Evolutionary conservation across 805 yeast species (phyloP), one percentile per base, ranked within the genome.

Genomic region (Brettanomyces anomalus): DNA sequence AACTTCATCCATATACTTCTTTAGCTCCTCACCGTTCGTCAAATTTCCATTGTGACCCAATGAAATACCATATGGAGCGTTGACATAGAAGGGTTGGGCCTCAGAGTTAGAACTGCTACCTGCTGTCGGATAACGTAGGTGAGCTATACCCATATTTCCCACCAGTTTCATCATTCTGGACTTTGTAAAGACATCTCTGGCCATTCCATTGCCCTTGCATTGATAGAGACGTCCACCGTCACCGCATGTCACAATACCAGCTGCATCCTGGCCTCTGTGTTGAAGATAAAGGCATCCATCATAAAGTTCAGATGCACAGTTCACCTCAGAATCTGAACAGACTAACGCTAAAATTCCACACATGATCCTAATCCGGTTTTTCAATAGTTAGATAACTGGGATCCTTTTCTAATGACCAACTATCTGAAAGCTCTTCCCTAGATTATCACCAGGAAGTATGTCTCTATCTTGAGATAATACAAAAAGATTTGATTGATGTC

Each of bases 141-240:
- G 98, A 28, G 89, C 90, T 51, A 93, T 77, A 48, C 98, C 98
- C 90, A 90, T 85, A 57, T 85, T 84, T 16, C 98, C 98, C 39
- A 82, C 81, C 37, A 93, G 71, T 36, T 85, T 85, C 40, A 66
- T 56, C 75, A 90, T 76, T 58, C 97, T 76, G 37, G 68, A 65
- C 60, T 79, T 85, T 37, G 95, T 87, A 76, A 93, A 93, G 31
- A 93, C 98, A 58, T 93, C 98, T 56, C 94, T 76, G 46, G 96
- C 97, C 96, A 93, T 86, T 51, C 98, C 98, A 63, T 88, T 90
- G 55, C 98, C 98, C 68, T 93, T 93, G 65, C 98, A 93, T 67
- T 90, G 97, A 67, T 86, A 89, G 46, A 93, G 75, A 46, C 98
- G 75, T 50, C 97, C 98, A 48, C 90, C 79, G 37, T 83, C 71